These are phyloP conservation scores for Podila minutissima DNA, from an alignment of 192 early-diverging fungal species.

Conservation along the genomic window DNA sequence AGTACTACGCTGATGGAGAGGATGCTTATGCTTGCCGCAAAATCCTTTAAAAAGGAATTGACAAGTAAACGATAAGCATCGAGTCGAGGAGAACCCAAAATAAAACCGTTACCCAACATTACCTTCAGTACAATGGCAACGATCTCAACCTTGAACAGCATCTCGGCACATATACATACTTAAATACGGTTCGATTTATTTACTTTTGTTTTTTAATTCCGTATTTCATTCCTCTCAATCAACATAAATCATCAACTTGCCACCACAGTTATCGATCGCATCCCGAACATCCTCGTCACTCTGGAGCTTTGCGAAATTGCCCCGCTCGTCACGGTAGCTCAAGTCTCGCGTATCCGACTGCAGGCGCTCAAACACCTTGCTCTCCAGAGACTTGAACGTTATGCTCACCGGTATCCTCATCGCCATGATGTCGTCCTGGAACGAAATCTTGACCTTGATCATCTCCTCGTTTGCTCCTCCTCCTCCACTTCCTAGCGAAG, in stretches of 20 bases:
- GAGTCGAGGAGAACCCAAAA: too few species aligned
- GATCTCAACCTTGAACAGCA: too few species aligned
- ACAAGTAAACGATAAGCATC: too few species aligned
- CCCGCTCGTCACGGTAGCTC: conserved; percentile 41
- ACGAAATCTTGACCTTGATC: conserved; percentile 80
- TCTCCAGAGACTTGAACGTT: conserved; percentile 63
- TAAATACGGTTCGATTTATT: not conserved
- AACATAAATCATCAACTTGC: conserved; percentile 59
- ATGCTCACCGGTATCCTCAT: conserved; percentile 71
- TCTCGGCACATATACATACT: too few species aligned
- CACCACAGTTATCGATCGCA: conserved; percentile 52
- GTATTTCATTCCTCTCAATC: conserved; percentile 18
- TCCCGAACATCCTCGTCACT: conserved; percentile 55
- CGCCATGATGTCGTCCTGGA: conserved; percentile 77
- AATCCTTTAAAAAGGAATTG: not conserved
- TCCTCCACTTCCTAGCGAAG: not conserved
- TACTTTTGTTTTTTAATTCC: not conserved
- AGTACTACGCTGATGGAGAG: conserved; percentile 99
- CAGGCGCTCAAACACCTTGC: conserved; percentile 70
- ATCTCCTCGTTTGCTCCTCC: conserved; percentile 16
- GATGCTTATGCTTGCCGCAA: conserved; percentile 85
- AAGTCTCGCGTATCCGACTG: conserved; percentile 12
- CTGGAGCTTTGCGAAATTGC: conserved; percentile 41
- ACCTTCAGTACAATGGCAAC: too few species aligned
- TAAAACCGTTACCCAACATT: too few species aligned